phyloP scores from a whole-genome alignment of 2,329 filamentous ascomycete species.

The Trichoderma afroharzianum region DNA sequence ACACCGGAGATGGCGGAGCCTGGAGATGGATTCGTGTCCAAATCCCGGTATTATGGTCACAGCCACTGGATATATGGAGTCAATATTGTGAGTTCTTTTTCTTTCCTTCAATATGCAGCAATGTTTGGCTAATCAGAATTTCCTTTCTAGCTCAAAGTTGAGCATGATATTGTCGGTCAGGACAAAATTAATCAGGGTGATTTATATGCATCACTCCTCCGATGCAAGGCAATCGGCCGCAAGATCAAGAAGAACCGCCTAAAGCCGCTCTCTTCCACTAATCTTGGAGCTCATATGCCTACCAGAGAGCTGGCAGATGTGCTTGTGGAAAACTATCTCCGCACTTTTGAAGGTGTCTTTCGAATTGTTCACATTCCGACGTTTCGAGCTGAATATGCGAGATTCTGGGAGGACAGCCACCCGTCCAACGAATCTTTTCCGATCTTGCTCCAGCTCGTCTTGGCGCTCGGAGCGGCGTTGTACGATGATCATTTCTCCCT shows the following conservation, averaged over 20 bases:
- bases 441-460: constrained; percentile 51
- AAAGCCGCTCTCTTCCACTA: constrained; percentile 33
- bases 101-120: not conserved
- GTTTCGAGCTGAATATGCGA: constrained; percentile 52
- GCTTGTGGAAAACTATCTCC: constrained; percentile 51
- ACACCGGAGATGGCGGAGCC: constrained; percentile 18
- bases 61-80: constrained; percentile 50
- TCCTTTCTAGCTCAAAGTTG: constrained; percentile 28
- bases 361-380: constrained; percentile 56
- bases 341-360: constrained; percentile 53
- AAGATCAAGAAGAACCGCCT: constrained; percentile 40
- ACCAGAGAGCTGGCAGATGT: constrained; percentile 42
- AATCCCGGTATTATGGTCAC: constrained; percentile 44
- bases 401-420: constrained; percentile 44
- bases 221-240: constrained; percentile 41
- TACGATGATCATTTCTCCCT: constrained; percentile 45
- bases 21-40: constrained; percentile 37
- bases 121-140: not conserved
- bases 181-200: constrained; percentile 29
- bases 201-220: constrained; percentile 32
- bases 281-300: constrained; percentile 40
- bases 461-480: constrained; percentile 48
- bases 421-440: constrained; percentile 42
- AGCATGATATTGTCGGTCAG: constrained; percentile 27
- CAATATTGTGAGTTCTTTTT: constrained; percentile 35